Percentiles rank a stretch among this genome's conserved stretches.
Evolutionary conservation across 768 basidiomycete genomes (phyloP).

Genomic region (Xerocomellus dryophilus): DNA sequence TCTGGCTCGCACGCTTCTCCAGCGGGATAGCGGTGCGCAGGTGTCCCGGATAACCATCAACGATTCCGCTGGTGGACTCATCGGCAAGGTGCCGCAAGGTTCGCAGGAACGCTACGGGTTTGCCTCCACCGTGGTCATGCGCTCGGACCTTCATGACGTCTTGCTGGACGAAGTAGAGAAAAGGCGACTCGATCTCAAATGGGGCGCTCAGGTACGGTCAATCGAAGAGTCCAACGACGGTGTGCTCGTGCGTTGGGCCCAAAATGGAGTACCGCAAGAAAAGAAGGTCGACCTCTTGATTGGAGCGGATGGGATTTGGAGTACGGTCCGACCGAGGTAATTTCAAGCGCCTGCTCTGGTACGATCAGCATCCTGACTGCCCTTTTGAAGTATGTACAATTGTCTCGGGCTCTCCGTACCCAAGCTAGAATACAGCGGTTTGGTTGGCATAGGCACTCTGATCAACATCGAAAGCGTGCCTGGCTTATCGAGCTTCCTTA

Average conservation of each 20-base stretch:
- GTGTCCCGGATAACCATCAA: slow-evolving; percentile 22
- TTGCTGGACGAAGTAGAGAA: slow-evolving; percentile 29
- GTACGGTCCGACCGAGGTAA: slow-evolving; percentile 26
- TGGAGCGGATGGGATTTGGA: slow-evolving; percentile 34
- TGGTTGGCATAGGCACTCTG: slow-evolving; percentile 24
- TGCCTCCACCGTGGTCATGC: slow-evolving; percentile 25
- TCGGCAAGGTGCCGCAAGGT: slow-evolving; percentile 28
- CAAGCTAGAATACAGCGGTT: slow-evolving; percentile 29
- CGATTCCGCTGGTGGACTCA: slow-evolving; percentile 19
- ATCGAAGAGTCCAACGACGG: slow-evolving; percentile 24
- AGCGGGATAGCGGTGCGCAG: slow-evolving; percentile 18
- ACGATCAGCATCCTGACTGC: background rate
- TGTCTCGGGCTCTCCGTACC: slow-evolving; percentile 18
- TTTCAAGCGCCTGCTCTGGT: background rate
- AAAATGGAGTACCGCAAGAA: slow-evolving; percentile 18
- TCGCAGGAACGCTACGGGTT: slow-evolving; percentile 27
- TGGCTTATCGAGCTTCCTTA: slow-evolving; percentile 20
- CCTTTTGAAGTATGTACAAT: slow-evolving; percentile 21
- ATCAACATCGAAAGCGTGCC: slow-evolving; percentile 17
- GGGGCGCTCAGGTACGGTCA: slow-evolving; percentile 25
- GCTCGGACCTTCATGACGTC: slow-evolving; percentile 33
- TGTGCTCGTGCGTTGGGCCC: slow-evolving; percentile 27
- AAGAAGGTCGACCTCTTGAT: slow-evolving; percentile 31
- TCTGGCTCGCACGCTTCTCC: slow-evolving; percentile 23
- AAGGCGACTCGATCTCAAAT: slow-evolving; percentile 15